Percentiles rank a stretch among this genome's conserved stretches.
phyloP scores from a whole-genome alignment of 257 asterid species.

The Schizonepeta tenuifolia region DNA sequence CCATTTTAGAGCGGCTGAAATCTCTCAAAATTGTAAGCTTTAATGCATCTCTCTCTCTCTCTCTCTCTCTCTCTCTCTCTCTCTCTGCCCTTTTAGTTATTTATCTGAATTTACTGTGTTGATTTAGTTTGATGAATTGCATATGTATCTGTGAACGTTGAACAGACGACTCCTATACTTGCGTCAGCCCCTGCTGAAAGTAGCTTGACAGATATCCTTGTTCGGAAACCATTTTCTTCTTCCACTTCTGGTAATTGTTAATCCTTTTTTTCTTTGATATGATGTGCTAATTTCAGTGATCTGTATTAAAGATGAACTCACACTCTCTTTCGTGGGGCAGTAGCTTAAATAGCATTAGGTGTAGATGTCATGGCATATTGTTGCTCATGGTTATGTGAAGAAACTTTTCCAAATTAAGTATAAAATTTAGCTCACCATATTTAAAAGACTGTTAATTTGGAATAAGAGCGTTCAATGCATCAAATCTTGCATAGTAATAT shows the following conservation, averaged over 20 bases:
- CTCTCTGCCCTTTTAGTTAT: too few relatives aligned
- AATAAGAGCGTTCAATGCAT: constrained; percentile 2
- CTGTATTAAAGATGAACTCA: neutral
- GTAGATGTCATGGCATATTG: neutral
- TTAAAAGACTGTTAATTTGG: neutral
- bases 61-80: neutral
- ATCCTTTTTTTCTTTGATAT: constrained; percentile 4
- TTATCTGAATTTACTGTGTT: neutral
- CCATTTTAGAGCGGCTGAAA: constrained; percentile 70
- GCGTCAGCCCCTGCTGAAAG: constrained; percentile 78
- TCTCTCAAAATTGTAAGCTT: constrained; percentile 77
- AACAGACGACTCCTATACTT: constrained; percentile 77
- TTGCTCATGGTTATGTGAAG: neutral
- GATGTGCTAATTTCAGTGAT: constrained; percentile 1
- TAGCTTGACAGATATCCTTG: constrained; percentile 84
- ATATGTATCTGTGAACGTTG: constrained; percentile 32
- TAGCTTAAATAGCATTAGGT: constrained; percentile 15
- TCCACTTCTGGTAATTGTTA: constrained; percentile 56
- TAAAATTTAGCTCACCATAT: neutral
- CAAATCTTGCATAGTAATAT: neutral
- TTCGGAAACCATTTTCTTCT: constrained; percentile 69
- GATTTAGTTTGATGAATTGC: constrained; percentile 8
- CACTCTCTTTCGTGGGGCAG: neutral
- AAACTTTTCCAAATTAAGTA: neutral
- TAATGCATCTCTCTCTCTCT: constrained; percentile 7